Evolutionary conservation across 2,329 filamentous ascomycete species (phyloP).

Genomic region (Purpureocillium lavendulum): DNA sequence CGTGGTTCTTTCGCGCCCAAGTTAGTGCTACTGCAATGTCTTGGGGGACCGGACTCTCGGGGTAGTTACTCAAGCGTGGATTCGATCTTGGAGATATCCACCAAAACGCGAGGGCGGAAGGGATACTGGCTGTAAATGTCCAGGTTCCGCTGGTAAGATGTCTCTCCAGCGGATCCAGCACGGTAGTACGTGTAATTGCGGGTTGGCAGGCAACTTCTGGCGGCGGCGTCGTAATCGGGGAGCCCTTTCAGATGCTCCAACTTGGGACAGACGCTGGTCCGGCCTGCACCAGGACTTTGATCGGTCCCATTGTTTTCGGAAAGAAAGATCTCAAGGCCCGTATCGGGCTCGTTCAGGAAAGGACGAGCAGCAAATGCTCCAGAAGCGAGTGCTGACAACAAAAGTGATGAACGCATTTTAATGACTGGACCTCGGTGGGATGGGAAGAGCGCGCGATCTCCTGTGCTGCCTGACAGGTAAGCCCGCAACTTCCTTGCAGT

Average conservation of each 20-base stretch:
- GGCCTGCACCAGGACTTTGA: slow-evolving; percentile 21
- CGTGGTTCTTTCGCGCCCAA: slow-evolving; percentile 25
- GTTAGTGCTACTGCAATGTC: not conserved
- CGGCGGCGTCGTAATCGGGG: slow-evolving; percentile 46
- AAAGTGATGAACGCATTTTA: not conserved
- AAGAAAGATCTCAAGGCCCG: slow-evolving; percentile 26
- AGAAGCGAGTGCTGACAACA: not conserved
- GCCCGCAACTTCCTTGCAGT: no score
- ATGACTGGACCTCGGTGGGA: no score
- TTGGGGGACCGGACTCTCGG: not conserved
- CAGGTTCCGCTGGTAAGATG: slow-evolving; percentile 48
- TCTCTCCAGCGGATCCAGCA: slow-evolving; percentile 47
- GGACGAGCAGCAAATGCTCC: slow-evolving; percentile 29
- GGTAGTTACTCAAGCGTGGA: slow-evolving; percentile 20
- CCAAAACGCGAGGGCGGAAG: slow-evolving; percentile 38
- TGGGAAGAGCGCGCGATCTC: no score
- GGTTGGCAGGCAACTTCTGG: slow-evolving; percentile 35
- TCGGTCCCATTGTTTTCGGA: no score
- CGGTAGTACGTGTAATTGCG: slow-evolving; percentile 48
- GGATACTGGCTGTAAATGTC: slow-evolving; percentile 42
- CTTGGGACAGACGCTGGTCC: no score
- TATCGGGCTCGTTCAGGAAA: slow-evolving; percentile 37
- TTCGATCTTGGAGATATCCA: slow-evolving; percentile 38
- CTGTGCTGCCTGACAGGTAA: no score
- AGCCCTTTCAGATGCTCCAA: no score